Evolutionary conservation across 1,139 yeast genomes (phyloP).

Genomic region (Pichia sp.): DNA sequence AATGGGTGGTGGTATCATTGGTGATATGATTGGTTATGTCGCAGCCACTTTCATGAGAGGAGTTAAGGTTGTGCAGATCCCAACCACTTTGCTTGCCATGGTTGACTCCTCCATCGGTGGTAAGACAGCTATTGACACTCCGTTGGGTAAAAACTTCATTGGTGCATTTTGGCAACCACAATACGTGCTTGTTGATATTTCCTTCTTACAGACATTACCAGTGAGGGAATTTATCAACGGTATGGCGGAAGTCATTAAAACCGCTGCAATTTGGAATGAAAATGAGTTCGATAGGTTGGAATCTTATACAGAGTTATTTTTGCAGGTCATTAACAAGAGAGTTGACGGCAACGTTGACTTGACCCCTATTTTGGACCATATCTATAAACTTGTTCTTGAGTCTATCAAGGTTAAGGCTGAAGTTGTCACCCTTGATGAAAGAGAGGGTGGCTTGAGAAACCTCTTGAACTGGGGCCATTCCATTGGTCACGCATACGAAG

Average conservation of each 20-base stretch:
- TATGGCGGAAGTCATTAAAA: conserved; percentile 97
- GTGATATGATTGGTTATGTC: conserved; percentile 98
- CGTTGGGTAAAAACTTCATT: conserved; percentile 88
- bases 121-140: conserved; percentile 98
- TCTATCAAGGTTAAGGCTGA: conserved; percentile 88
- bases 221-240: conserved; percentile 95
- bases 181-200: conserved; percentile 81
- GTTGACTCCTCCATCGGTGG: conserved; percentile 99
- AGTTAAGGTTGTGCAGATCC: conserved; percentile 87
- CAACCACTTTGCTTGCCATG: conserved; percentile 92
- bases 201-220: conserved; percentile 83
- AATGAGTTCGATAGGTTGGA: conserved; percentile 81
- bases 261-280: conserved; percentile 98
- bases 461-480: conserved; percentile 94
- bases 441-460: conserved; percentile 92
- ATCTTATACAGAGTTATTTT: conserved; percentile 58
- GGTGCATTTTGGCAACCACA: conserved; percentile 99
- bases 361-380: conserved; percentile 59
- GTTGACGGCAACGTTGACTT: conserved; percentile 42
- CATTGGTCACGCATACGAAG: conserved; percentile 98
- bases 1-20: conserved; percentile 98
- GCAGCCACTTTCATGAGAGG: conserved; percentile 99
- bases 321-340: conserved; percentile 50
- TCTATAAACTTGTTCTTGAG: conserved; percentile 73
- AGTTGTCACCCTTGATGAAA: conserved; percentile 91